Evolutionary conservation across 495 filamentous ascomycete species (phyloP).

Genomic region (Podospora pseudocomata): DNA sequence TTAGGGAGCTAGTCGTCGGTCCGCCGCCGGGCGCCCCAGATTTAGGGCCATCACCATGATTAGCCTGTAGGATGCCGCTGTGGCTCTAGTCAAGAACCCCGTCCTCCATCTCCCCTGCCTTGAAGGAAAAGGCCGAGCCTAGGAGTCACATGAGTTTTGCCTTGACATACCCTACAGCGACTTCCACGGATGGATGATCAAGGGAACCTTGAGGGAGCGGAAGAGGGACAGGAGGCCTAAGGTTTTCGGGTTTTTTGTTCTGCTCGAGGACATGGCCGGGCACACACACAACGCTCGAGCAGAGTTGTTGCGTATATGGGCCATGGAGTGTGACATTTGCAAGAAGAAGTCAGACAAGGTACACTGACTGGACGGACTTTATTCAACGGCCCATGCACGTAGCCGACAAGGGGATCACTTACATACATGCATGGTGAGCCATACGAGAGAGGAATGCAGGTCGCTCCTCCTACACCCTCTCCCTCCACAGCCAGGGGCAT

Average conservation of each 20-base stretch:
- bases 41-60: neutral
- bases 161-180: neutral
- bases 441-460: neutral
- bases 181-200: neutral
- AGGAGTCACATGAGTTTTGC: neutral
- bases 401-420: neutral
- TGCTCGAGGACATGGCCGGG: neutral
- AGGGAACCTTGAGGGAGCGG: neutral
- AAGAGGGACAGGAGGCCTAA: neutral
- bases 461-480: neutral
- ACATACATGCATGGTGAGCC: neutral
- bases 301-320: neutral
- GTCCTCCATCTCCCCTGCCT: neutral
- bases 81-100: neutral
- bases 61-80: neutral
- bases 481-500: neutral
- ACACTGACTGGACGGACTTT: neutral
- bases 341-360: neutral
- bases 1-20: neutral
- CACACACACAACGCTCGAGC: neutral
- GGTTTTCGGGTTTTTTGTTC: neutral
- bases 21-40: neutral
- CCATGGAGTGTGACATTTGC: neutral
- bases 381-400: neutral
- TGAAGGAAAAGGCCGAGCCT: neutral